Base-by-base conservation (phyloP, 2,329 filamentous ascomycete species). In the Diaporthe citriasiana region DNA sequence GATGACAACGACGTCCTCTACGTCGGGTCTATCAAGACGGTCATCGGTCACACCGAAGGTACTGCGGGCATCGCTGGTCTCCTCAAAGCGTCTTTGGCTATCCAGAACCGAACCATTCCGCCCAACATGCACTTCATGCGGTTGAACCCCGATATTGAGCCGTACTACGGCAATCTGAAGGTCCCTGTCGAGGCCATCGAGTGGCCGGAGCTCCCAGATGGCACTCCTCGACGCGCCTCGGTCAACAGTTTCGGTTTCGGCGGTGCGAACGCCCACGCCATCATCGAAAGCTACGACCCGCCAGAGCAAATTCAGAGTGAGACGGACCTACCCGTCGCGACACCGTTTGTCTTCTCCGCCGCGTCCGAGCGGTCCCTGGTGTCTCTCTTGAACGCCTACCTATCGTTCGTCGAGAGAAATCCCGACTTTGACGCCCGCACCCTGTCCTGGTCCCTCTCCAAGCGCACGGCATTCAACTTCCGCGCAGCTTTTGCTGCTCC, bases 11-110 rank as follows among this genome's bases (percentile, higher is more conserved):
- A 77, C 75, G 42, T 59, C 7, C 60, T 82, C 68, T 70, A 80
- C 9, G 80, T 82, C 0, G 81, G 81, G 2, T 82, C 80, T 0
- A 75, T 82, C 56, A 83, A 82, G 74, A 82, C 81, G 0, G 78
- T 82, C 4, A 77, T 83, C 22, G 85, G 85, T 13, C 85, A 87
- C 71, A 82, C 82, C 0, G 85, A 87, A 76, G 83, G 83, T 10
- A 80, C 83, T 2, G 83, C 84, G 5, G 85, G 85, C 3, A 75
- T 87, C 13, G 84, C 85, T 0, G 82, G 82, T 25, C 55, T 87
- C 22, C 78, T 87, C 15, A 85, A 84, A 73, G 79, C 80, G 0
- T 72, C 83, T 5, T 76, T 82, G 12, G 78, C 79, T 25, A 74
- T 85, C 72, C 82, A 85, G 75, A 78, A 84, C n/a, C 78, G 77